These are phyloP conservation scores for Rutidosis leptorrhynchoides DNA, from an alignment of 129 eudicot genomes.

Conservation along the genomic window DNA sequence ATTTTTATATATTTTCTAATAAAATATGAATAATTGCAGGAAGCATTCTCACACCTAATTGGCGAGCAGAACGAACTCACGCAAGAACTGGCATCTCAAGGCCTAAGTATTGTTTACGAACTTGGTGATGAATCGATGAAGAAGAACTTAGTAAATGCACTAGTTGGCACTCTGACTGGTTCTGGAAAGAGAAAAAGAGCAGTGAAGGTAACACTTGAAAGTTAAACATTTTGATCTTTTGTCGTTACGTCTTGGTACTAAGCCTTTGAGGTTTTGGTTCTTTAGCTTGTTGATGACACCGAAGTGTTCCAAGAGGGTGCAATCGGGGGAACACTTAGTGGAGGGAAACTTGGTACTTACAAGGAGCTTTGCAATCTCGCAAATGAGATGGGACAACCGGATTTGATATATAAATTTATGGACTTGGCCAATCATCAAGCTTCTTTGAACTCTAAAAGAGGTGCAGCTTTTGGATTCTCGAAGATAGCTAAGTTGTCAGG, in stretches of 20 bases:
- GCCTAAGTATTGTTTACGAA: constrained; percentile 92
- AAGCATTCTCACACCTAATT: constrained; percentile 90
- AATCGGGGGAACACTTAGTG: constrained; percentile 84
- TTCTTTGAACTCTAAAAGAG: constrained; percentile 89
- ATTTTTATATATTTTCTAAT: too few relatives aligned
- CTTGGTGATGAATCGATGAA: constrained; percentile 90
- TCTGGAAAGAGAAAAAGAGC: constrained; percentile 97
- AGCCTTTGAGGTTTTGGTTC: constrained; percentile 10
- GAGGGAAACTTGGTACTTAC: constrained; percentile 92
- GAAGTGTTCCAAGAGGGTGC: constrained; percentile 92
- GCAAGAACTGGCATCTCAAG: constrained; percentile 96
- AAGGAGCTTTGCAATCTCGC: constrained; percentile 96
- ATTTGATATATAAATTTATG: constrained; percentile 90
- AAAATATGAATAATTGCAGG: too few relatives aligned
- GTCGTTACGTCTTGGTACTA: constrained; percentile 1
- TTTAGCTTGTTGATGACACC: constrained; percentile 88
- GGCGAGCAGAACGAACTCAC: constrained; percentile 96
- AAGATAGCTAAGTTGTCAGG: constrained; percentile 97
- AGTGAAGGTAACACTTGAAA: constrained; percentile 55
- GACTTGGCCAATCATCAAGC: constrained; percentile 96
- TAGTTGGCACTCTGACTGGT: constrained; percentile 94
- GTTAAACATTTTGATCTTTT: background rate
- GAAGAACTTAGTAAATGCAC: constrained; percentile 82
- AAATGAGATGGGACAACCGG: constrained; percentile 99
- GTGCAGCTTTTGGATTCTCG: constrained; percentile 98